Percentiles rank a stretch among this genome's conserved stretches.
phyloP scores from a whole-genome alignment of 129 eudicot genomes.

The Silybum marianum region DNA sequence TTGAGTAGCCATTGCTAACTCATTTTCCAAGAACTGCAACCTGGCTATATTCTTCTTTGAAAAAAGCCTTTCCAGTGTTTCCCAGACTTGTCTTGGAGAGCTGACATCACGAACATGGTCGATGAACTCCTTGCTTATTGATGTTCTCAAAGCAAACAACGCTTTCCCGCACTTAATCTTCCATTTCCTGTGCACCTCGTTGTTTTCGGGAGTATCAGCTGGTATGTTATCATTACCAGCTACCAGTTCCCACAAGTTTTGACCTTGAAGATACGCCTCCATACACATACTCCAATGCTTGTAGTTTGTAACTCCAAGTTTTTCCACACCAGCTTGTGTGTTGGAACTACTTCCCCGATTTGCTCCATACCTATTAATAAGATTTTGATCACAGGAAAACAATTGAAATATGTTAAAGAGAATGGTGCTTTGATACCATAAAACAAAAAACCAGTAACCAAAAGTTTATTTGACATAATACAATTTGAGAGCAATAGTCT shows the following conservation, averaged over 20 bases:
- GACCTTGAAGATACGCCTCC: slow-evolving; percentile 19
- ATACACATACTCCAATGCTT: slow-evolving; percentile 19
- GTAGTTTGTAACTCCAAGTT: slow-evolving; percentile 18
- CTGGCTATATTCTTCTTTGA: slow-evolving; percentile 14
- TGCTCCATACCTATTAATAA: no score
- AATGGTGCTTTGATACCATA: no score
- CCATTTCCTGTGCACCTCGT: slow-evolving; percentile 15
- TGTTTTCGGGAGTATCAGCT: background rate
- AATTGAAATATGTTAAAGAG: no score
- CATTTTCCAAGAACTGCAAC: slow-evolving; percentile 17
- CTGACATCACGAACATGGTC: slow-evolving; percentile 14
- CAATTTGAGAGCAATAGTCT: no score
- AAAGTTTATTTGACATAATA: no score
- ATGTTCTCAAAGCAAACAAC: slow-evolving; percentile 22
- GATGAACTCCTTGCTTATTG: slow-evolving; percentile 24
- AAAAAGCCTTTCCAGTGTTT: background rate
- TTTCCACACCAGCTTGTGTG: background rate
- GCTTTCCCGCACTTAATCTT: slow-evolving; percentile 21
- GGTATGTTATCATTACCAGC: slow-evolving; percentile 10
- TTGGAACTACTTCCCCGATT: background rate
- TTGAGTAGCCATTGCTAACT: background rate
- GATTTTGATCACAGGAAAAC: no score
- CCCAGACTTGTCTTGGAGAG: background rate
- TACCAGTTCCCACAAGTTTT: slow-evolving; percentile 13
- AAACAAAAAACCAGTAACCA: no score